A percentile compares a stretch with the other conserved stretches of the same genome.
Evolutionary conservation across 768 basidiomycete species (phyloP).

Genomic region (Coprinopsis cinerea): DNA sequence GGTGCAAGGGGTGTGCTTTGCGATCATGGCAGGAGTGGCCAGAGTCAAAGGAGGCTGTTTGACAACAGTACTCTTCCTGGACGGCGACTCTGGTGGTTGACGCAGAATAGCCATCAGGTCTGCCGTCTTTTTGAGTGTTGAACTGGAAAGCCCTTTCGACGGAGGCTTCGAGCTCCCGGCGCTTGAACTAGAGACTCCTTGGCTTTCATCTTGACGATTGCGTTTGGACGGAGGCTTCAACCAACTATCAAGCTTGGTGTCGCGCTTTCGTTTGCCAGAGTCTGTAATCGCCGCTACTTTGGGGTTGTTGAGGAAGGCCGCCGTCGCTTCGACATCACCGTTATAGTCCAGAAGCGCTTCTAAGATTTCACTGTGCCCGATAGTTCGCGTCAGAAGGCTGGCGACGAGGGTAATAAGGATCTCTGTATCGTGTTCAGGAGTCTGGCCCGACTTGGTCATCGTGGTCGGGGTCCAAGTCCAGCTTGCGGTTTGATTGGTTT

Average conservation of each 20-base stretch:
- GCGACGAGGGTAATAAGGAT: constrained; percentile 60
- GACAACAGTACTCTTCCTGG: constrained; percentile 22
- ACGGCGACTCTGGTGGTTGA: constrained; percentile 39
- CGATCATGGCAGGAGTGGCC: constrained; percentile 55
- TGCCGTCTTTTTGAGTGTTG: constrained; percentile 22
- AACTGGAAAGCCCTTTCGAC: constrained; percentile 5
- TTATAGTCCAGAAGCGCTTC: constrained; percentile 51
- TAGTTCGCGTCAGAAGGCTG: constrained; percentile 41
- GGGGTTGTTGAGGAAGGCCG: constrained; percentile 25
- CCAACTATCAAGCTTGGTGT: constrained; percentile 50
- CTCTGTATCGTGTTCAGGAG: constrained; percentile 66
- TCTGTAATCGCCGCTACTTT: constrained; percentile 18
- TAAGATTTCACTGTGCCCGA: constrained; percentile 39
- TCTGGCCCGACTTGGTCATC: constrained; percentile 25
- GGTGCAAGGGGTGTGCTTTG: constrained; percentile 70
- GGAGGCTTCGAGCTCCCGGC: background rate
- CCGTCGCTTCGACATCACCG: constrained; percentile 54
- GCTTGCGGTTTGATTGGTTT: background rate
- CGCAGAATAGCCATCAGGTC: constrained; percentile 52
- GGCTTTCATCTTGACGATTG: background rate
- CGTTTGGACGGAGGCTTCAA: constrained; percentile 28
- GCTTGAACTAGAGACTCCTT: background rate
- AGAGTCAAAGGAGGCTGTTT: constrained; percentile 59
- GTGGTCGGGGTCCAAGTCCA: constrained; percentile 4
- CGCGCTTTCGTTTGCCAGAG: constrained; percentile 31